Evolutionary conservation across 2,329 filamentous ascomycete genomes (phyloP), one percentile per base, ranked within the genome.

Genomic region (Polychaeton citri): DNA sequence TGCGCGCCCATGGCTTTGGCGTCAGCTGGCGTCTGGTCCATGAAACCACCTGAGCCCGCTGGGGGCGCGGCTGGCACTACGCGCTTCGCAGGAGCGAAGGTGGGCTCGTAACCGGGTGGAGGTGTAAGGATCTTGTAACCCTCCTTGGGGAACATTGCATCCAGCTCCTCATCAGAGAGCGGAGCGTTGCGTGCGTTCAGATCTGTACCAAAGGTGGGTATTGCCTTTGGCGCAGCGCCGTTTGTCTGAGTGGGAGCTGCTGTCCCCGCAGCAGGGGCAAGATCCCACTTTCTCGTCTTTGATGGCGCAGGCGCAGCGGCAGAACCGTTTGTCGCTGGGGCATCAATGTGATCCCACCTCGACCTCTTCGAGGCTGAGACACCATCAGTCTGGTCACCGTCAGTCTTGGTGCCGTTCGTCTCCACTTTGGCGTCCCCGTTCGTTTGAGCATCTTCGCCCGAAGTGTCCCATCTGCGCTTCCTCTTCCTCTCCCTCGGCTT

Each of bases 21-120:
- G 54, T 82, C 86, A 47, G 92, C 86, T 6, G 86, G 83, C 47
- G 98, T 86, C 56, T 96, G 90, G 76, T 95, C 93, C 79, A 93
- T 90, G 64, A 96, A 98, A 2, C 90, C 90, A 30, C 72, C 75
- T 17, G 81, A 69, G 35, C 63, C 65, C 26, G 65, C 59, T n/a
- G 83, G 75, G 10, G 77, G 71, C 26, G 84, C 77, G 10, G 85
- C 81, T 26, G 77, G 71, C 63, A 78, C 76, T 30, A 84, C 62
- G 55, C 83, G 83, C 56, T 86, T 76, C 21, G 85, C 71, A 34
- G 83, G 75, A 21, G 81, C 78, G 36, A 82, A 76, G 18, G 85
- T 74, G 4, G 87, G 86, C 32, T 83, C 85, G 55, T 96, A 98
- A 21, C 90, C 90, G 4, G 87, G 82, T 20, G 90, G 90, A 12